Percentiles rank a stretch among this genome's conserved stretches.
phyloP scores from a whole-genome alignment of 805 yeast species.

The Metschnikowia drakensbergensis region DNA sequence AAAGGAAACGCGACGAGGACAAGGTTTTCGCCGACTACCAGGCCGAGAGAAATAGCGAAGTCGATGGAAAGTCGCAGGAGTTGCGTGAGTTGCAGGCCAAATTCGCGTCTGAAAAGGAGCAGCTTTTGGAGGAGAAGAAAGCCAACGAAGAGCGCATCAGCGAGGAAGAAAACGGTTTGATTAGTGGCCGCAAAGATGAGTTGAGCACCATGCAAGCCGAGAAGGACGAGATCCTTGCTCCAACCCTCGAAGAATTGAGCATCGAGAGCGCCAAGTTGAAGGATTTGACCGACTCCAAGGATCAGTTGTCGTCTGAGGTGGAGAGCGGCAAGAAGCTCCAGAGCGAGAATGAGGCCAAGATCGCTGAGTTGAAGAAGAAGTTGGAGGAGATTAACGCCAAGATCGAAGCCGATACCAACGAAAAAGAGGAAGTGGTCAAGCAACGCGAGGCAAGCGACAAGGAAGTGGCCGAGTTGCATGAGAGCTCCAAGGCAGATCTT shows the following conservation, averaged over 20 bases:
- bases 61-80: slow-evolving; percentile 26
- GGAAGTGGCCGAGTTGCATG: slow-evolving; percentile 36
- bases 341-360: slow-evolving; percentile 40
- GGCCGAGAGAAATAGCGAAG: slow-evolving; percentile 26
- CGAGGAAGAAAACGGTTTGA: slow-evolving; percentile 41
- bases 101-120: slow-evolving; percentile 40
- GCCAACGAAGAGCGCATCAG: slow-evolving; percentile 44
- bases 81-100: slow-evolving; percentile 35
- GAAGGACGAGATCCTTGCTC: slow-evolving; percentile 51
- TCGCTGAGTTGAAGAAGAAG: slow-evolving; percentile 43
- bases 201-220: slow-evolving; percentile 49
- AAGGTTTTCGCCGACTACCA: slow-evolving; percentile 28
- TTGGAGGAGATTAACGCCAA: slow-evolving; percentile 40
- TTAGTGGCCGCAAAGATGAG: slow-evolving; percentile 43
- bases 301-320: slow-evolving; percentile 42
- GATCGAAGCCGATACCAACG: slow-evolving; percentile 31
- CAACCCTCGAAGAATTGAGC: slow-evolving; percentile 50
- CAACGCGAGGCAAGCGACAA: slow-evolving; percentile 39
- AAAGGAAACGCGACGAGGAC: slow-evolving; percentile 31
- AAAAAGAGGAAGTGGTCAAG: slow-evolving; percentile 30
- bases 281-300: slow-evolving; percentile 48
- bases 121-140: slow-evolving; percentile 43
- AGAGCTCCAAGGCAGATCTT: slow-evolving; percentile 23
- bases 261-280: slow-evolving; percentile 45
- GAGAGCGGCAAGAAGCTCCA: slow-evolving; percentile 43